phyloP scores from a whole-genome alignment of 2,329 filamentous ascomycete species.

The Domatiomyces globalis region DNA sequence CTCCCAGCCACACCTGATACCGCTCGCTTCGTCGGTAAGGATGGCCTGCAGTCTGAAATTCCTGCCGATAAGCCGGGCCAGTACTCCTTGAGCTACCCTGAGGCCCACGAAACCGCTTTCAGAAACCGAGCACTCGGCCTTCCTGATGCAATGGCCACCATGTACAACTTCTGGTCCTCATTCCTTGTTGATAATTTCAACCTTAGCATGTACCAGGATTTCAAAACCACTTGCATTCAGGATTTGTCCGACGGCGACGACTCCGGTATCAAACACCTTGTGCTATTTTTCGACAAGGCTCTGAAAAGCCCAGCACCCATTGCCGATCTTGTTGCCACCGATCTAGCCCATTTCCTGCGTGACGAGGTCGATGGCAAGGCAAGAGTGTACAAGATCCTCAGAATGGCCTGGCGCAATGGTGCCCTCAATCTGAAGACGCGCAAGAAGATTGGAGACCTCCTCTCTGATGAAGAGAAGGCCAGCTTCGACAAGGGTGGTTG shows the following conservation, averaged over 20 bases:
- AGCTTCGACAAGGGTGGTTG: slow-evolving; percentile 32
- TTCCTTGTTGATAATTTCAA: slow-evolving; percentile 64
- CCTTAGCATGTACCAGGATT: slow-evolving; percentile 59
- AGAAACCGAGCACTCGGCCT: slow-evolving; percentile 26
- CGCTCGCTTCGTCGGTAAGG: slow-evolving; percentile 13
- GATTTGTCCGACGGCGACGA: slow-evolving; percentile 42
- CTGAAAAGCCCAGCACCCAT: slow-evolving; percentile 39
- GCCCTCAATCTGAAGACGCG: slow-evolving; percentile 42
- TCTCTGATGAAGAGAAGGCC: slow-evolving; percentile 38
- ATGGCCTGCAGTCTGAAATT: slow-evolving; percentile 12
- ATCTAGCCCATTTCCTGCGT: slow-evolving; percentile 43
- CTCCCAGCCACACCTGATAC: slow-evolving; percentile 6
- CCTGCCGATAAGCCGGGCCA: slow-evolving; percentile 12
- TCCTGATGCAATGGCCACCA: slow-evolving; percentile 27
- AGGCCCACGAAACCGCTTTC: slow-evolving; percentile 11
- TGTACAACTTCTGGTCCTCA: slow-evolving; percentile 63
- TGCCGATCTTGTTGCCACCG: slow-evolving; percentile 38
- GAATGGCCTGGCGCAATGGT: slow-evolving; percentile 40
- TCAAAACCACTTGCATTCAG: slow-evolving; percentile 51
- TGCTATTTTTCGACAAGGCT: slow-evolving; percentile 51
- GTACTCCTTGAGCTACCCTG: slow-evolving; percentile 22
- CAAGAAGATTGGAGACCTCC: slow-evolving; percentile 40
- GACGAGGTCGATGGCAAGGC: slow-evolving; percentile 30
- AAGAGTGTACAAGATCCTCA: slow-evolving; percentile 38
- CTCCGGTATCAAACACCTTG: slow-evolving; percentile 47